Conservation (phyloP, 768 basidiomycete genomes). For the Hemileccinum rubropunctum region DNA sequence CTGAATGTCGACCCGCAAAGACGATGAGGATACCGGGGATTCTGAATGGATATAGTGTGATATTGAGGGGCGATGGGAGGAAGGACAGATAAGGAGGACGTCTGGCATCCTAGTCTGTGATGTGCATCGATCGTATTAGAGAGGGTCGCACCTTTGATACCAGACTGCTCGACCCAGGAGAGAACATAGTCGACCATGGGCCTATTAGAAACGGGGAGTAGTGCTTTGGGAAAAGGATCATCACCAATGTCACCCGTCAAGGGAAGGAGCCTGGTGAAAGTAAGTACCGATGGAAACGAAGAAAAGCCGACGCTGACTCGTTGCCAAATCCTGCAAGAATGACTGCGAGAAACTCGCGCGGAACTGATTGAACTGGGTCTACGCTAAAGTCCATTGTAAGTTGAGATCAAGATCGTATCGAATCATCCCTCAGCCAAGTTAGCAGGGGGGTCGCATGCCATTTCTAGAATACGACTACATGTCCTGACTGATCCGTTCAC, state of each 20-base stretch:
- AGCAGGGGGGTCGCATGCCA: constrained; percentile 13
- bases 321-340: constrained; percentile 92
- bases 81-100: constrained; percentile 82
- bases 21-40: constrained; percentile 55
- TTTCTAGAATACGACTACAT: constrained; percentile 17
- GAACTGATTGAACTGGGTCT: constrained; percentile 48
- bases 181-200: constrained; percentile 84
- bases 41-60: constrained; percentile 85
- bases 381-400: constrained; percentile 61
- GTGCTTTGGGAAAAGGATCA: constrained; percentile 79
- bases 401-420: background rate
- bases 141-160: constrained; percentile 63
- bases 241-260: constrained; percentile 78
- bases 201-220: constrained; percentile 84
- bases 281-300: background rate
- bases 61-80: constrained; percentile 68
- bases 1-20: constrained; percentile 73
- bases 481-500: background rate
- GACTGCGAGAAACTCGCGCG: constrained; percentile 83
- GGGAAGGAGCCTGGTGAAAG: constrained; percentile 57
- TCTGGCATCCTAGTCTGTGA: constrained; percentile 44
- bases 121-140: constrained; percentile 3
- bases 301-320: constrained; percentile 49
- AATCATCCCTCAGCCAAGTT: constrained; percentile 7
- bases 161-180: constrained; percentile 84